Evolutionary conservation across 805 yeast species (phyloP), one percentile per base, ranked within the genome.

Genomic region (Cyberlindnera xylosilytica): DNA sequence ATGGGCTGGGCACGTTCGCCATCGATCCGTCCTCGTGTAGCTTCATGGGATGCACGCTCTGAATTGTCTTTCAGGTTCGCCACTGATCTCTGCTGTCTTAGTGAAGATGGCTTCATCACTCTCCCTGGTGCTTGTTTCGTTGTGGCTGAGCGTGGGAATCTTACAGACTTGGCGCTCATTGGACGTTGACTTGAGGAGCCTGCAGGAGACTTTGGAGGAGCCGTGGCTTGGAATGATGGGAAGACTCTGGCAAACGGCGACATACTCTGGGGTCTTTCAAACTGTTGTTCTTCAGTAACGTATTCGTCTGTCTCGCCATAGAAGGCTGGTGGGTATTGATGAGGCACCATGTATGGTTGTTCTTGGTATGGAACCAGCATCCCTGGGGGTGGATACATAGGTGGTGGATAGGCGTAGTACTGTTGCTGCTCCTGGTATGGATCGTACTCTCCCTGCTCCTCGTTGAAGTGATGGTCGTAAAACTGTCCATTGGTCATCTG

Each of bases 171-270:
- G 19, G 48, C 42, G 22, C 48, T 39, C 13, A 45, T 31, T 15
- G 61, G 47, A 13, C 36, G 35, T 16, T 23, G 36, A n/a, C 20
- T 16, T 6, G 41, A 18, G 4, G 19, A 16, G n/a, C 27, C 7
- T 9, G 36, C 20, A 16, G 15, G 28, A 15, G 18, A 24, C 11
- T 28, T 23, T 22, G 47, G 58, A 19, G 61, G 62, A 18, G 54
- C 55, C n/a, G 56, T 50, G 2, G 62, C 60, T 38, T 56, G 57
- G 42, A 52, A 58, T 2, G 56, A 43, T 26, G 62, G 61, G 51
- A 58, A 58, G 7, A 44, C 54, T 20, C 52, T 39, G 2, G 50
- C 52, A 35, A 51, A 48, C 23, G 62, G 61, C 10, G 61, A 57
- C 17, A 37, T 42, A 16, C 22, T 27, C 31, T 34, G 44, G 9